A percentile compares a stretch with the other conserved stretches of the same genome.
Evolutionary conservation across 345 rosid species (phyloP).

Genomic region (Moricandia moricandioides): DNA sequence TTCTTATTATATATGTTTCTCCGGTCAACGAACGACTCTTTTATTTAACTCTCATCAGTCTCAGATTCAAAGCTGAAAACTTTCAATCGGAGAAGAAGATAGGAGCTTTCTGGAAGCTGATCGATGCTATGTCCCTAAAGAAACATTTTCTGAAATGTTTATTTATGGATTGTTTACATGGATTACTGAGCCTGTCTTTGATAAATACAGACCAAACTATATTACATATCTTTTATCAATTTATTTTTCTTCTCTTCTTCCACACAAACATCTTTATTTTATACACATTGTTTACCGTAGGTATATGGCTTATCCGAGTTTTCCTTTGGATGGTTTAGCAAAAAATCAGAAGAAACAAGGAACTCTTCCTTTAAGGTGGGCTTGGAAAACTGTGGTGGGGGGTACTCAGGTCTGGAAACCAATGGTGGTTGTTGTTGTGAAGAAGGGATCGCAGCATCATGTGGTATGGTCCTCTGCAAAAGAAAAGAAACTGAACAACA

Average conservation of each 20-base stretch:
- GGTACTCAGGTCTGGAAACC: background rate
- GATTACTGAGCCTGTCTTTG: slow-evolving; percentile 9
- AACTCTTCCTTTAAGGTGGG: background rate
- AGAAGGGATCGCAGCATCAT: background rate
- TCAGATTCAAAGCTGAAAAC: too few species aligned
- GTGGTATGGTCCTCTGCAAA: background rate
- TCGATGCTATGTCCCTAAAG: too few species aligned
- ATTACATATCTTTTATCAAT: slow-evolving; percentile 22
- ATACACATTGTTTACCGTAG: slow-evolving; percentile 3
- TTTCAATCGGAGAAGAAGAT: too few species aligned
- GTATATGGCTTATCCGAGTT: background rate
- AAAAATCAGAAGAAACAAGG: background rate
- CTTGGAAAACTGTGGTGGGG: background rate
- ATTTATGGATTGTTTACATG: slow-evolving; percentile 26
- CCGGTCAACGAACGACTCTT: too few species aligned
- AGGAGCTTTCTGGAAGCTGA: too few species aligned
- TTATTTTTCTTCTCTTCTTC: background rate
- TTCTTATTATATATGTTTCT: too few species aligned
- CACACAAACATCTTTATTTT: slow-evolving; percentile 18
- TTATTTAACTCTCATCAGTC: too few species aligned
- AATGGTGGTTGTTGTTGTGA: background rate
- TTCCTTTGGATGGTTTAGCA: background rate
- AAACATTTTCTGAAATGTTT: too few species aligned
- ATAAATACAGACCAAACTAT: slow-evolving; percentile 21
- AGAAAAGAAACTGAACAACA: background rate